A percentile compares a stretch with the other conserved stretches of the same genome.
phyloP scores from a whole-genome alignment of 192 early-diverging fungal species.

The Linnemannia elongata region DNA sequence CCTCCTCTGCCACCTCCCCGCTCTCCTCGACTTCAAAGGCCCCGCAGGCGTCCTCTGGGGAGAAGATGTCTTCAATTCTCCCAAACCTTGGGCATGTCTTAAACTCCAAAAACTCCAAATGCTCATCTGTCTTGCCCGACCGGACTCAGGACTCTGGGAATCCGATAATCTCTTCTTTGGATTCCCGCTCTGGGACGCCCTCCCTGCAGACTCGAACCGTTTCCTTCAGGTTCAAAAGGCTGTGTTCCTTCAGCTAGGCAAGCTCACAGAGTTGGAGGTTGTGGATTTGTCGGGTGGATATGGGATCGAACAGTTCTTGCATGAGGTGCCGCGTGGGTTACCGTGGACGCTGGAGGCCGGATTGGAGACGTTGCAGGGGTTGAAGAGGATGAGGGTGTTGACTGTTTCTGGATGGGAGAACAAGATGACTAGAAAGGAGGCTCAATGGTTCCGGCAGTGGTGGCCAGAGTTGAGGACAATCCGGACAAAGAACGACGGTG shows the following conservation, averaged over 20 bases:
- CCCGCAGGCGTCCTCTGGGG: slow-evolving; percentile 33
- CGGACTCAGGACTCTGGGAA: slow-evolving; percentile 38
- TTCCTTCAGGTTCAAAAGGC: neutral
- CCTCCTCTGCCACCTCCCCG: slow-evolving; percentile 19
- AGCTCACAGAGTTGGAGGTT: slow-evolving; percentile 14
- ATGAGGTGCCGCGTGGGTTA: slow-evolving; percentile 9
- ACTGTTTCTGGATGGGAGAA: slow-evolving; percentile 37
- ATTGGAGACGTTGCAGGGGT: slow-evolving; percentile 6
- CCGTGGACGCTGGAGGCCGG: slow-evolving; percentile 18
- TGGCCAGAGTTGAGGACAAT: slow-evolving; percentile 14
- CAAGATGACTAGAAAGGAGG: slow-evolving; percentile 29
- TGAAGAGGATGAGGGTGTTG: slow-evolving; percentile 12
- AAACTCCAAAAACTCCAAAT: slow-evolving; percentile 12
- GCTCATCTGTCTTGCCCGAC: slow-evolving; percentile 32
- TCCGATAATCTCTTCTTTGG: neutral
- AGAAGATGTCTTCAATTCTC: slow-evolving; percentile 14
- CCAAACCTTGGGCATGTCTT: slow-evolving; percentile 13
- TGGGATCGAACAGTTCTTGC: slow-evolving; percentile 6
- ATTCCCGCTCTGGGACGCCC: slow-evolving; percentile 6
- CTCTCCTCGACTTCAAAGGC: slow-evolving; percentile 22
- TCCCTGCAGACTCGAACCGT: neutral
- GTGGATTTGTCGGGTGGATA: slow-evolving; percentile 9
- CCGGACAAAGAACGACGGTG: neutral
- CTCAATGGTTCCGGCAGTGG: slow-evolving; percentile 19
- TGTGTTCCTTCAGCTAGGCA: neutral